These are phyloP conservation scores for Hymenoscyphus scutula DNA, from an alignment of 2,329 filamentous ascomycete genomes.

Conservation along the genomic window DNA sequence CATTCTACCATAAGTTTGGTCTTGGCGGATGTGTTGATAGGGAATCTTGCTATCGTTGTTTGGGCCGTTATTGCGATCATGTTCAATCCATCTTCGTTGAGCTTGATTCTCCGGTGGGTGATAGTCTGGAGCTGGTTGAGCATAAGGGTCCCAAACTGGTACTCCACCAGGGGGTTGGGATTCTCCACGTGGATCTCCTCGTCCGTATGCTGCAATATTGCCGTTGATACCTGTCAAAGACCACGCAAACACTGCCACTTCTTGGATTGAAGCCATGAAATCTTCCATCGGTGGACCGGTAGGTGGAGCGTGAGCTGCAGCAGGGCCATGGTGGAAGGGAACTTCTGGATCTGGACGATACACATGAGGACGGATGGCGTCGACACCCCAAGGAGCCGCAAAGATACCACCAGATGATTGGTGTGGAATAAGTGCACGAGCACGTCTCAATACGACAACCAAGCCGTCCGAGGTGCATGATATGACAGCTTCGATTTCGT, in stretches of 20 bases:
- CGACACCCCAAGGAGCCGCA: constrained; percentile 74
- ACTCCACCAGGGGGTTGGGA: constrained; percentile 59
- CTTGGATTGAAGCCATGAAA: constrained; percentile 77
- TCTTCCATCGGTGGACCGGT: constrained; percentile 57
- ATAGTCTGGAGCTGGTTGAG: constrained; percentile 35
- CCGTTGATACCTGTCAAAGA: constrained; percentile 78
- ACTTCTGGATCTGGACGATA: constrained; percentile 41
- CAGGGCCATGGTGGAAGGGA: constrained; percentile 41
- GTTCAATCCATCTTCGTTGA: constrained; percentile 21
- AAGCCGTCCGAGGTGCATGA: constrained; percentile 87
- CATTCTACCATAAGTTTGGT: constrained; percentile 14
- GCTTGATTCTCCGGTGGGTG: constrained; percentile 40
- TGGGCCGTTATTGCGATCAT: constrained; percentile 18
- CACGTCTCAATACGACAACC: constrained; percentile 75
- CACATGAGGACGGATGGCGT: constrained; percentile 54
- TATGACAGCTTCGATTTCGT: constrained; percentile 85
- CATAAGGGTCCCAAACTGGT: constrained; percentile 55
- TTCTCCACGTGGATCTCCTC: constrained; percentile 61
- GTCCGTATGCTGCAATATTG: constrained; percentile 62
- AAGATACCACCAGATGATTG: constrained; percentile 68
- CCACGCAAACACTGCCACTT: constrained; percentile 88
- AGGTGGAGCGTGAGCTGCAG: constrained; percentile 43
- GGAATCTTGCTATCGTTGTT: constrained; percentile 15
- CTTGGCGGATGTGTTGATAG: constrained; percentile 22
- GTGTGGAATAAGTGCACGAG: constrained; percentile 64